Evolutionary conservation across 441 rosid genomes (phyloP).

Genomic region (Hypseocharis bilobata): DNA sequence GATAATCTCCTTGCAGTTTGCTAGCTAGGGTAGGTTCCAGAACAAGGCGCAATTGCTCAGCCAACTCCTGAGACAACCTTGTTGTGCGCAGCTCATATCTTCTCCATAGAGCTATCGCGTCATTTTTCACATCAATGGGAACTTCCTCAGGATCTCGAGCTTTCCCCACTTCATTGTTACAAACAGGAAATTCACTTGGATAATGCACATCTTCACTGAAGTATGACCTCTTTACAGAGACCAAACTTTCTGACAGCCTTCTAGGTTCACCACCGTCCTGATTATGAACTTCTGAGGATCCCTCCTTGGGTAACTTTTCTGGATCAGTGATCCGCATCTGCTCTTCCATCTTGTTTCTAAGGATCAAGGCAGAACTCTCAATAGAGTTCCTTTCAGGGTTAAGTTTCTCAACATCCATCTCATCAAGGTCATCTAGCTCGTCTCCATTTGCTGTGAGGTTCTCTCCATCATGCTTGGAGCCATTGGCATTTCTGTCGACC

Average conservation of each 20-base stretch:
- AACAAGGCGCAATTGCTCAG: conserved; percentile 90
- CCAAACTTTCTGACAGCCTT: conserved; percentile 40
- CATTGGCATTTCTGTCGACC: conserved; percentile 44
- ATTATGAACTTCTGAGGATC: conserved; percentile 26
- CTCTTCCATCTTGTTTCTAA: conserved; percentile 37
- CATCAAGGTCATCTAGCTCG: conserved; percentile 39
- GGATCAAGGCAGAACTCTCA: conserved; percentile 30
- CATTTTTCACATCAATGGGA: conserved; percentile 33
- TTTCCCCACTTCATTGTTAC: conserved; percentile 36
- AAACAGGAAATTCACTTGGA: conserved; percentile 40
- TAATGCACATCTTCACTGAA: conserved; percentile 34
- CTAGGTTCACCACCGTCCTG: conserved; percentile 30
- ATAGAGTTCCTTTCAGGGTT: conserved; percentile 35
- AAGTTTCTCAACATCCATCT: conserved; percentile 57
- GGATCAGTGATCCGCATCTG: conserved; percentile 31
- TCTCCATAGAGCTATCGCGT: conserved; percentile 63
- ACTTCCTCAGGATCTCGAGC: conserved; percentile 38
- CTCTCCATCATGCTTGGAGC: conserved; percentile 45
- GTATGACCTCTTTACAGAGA: conserved; percentile 46
- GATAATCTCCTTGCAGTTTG: conserved; percentile 93
- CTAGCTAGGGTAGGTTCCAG: conserved; percentile 90
- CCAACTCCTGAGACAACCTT: conserved; percentile 81
- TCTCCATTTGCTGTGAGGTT: conserved; percentile 31
- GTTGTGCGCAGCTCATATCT: conserved; percentile 68
- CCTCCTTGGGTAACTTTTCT: conserved; percentile 32